A percentile compares a stretch with the other conserved stretches of the same genome.
Conservation (phyloP, 1,139 yeast species). For the Pichiaceae sp. region DNA sequence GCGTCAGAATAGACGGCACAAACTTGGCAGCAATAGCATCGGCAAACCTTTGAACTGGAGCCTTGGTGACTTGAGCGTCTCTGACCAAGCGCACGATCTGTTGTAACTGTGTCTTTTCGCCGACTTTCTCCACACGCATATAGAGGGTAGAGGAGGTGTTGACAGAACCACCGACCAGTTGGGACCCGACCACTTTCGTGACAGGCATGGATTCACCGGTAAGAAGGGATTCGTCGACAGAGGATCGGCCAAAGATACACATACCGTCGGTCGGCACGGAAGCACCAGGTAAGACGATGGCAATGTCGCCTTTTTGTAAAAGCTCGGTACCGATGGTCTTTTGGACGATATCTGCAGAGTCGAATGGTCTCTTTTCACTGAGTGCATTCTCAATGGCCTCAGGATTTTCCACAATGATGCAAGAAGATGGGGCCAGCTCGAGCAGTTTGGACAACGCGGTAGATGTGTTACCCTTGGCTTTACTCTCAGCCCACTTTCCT, state of each 20-base stretch:
- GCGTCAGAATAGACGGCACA: conserved; percentile 63
- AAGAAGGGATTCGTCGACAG: conserved; percentile 77
- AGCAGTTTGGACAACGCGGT: conserved; percentile 75
- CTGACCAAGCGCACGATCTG: conserved; percentile 81
- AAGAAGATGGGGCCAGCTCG: conserved; percentile 71
- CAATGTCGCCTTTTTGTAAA: conserved; percentile 69
- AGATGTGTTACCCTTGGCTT: conserved; percentile 91
- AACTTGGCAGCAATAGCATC: conserved; percentile 80
- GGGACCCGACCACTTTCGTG: conserved; percentile 48
- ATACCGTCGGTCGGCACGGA: conserved; percentile 90
- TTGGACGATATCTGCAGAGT: conserved; percentile 10
- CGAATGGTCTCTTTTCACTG: conserved; percentile 1
- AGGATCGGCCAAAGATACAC: conserved; percentile 69
- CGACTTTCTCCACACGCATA: conserved; percentile 60
- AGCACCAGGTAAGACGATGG: conserved; percentile 76
- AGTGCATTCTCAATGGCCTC: conserved; percentile 7
- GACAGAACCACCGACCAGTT: conserved; percentile 83
- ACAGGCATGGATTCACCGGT: conserved; percentile 89
- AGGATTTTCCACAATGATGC: conserved; percentile 49
- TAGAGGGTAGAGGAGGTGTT: conserved; percentile 73
- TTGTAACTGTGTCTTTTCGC: conserved; percentile 78
- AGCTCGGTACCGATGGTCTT: conserved; percentile 56
- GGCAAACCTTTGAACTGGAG: conserved; percentile 86
- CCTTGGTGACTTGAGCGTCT: conserved; percentile 80
- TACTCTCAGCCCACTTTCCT: conserved; percentile 87